Base-by-base conservation (phyloP, 768 basidiomycete genomes). In the Clitopilus passeckerianus region DNA sequence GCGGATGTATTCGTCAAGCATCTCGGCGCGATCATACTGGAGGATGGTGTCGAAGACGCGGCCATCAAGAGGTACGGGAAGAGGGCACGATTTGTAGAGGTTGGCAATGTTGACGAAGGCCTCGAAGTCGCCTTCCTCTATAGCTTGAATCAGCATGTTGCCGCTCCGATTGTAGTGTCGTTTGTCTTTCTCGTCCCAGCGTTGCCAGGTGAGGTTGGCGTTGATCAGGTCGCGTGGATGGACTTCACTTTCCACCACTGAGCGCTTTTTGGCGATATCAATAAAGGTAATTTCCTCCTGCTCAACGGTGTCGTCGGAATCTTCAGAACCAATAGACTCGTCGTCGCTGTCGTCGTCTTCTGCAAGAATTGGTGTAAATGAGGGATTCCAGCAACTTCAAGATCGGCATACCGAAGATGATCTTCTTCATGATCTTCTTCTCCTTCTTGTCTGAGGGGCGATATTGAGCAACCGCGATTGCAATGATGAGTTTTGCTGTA, bases 1-100 rank as follows among this genome's bases (percentile, higher is more conserved):
- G 14, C 82, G 77, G 52, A 86, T 84, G 54, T 76, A 80, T 62
- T 83, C 82, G 61, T 88, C 79, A 16, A 88, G 70, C 67, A 86
- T 80, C 1, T 80, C 77, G 1, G 74, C 68, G 8, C 74, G 73
- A 59, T 86, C 85, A 1, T 67, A 37, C 0, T 24, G 7, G 5
- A 84, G n/a, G 56, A 83, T 75, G 1, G 20, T 27, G 1, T 60
- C 22, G 41, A 77, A 53, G 6, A 71, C 34, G 6, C 55, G 34
- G 5, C 53, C 43, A 1, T 66, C 62, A 0, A 76, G 50, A 5
- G 73, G 64, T 52, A 72, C 55, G 15, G 67, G 65, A 12, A 71
- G 62, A 7, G 76, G 71, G 1, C 75, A 69, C 24, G 68, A 59
- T 37, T 74, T 69, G 68, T 77, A 80, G 22, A 86, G 72, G 50